Base-by-base conservation (phyloP, 2,329 filamentous ascomycete genomes). In the Penicillium verrucosum region DNA sequence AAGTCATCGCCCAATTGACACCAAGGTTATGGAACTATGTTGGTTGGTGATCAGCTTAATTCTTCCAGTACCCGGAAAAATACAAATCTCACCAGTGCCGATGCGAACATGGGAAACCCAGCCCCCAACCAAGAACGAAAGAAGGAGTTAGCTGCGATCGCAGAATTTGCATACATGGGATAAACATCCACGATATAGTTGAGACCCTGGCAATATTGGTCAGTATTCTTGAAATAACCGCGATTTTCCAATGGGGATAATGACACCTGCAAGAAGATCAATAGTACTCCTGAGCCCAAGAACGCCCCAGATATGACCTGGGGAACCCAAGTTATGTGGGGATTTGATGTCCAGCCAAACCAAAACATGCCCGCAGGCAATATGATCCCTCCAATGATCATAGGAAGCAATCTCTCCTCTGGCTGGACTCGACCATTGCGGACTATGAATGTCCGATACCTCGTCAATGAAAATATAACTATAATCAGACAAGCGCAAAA, bases 271-370 rank as follows among this genome's bases (percentile, higher is more conserved):
- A 43, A 32, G 29, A 59, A 57, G 7, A 57, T 57, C 12, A 47
- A 34, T 2, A 57, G 21, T 16, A 57, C 37, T 2, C 42, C 42
- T 10, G n/a, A 32, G 2, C 42, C 42, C 23, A 78, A 69, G 40
- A 71, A 71, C 0, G 75, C 63, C 1, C 74, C 75, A 5, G 75
- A 70, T 4, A 79, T 59, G 0, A 76, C 74, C 21, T 54, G 43
- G 1, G 51, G 25, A 11, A 77, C 72, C 77, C 77, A 80, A 8
- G 65, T 70, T 21, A 78, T 73, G 34, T 69, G 44, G 0, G 71
- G 68, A 55, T 68, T 73, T 0, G 75, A 75, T 2, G 74, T 72
- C 79, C 79, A 81, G 6, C 71, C 77, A 57, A 79, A 79, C 74
- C 76, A 77, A 63, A 79, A 80, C 25, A 80, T 64, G 40, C 78